These are phyloP conservation scores for Curvularia spicifera DNA, from an alignment of 2,329 filamentous ascomycete species.

Conservation along the genomic window DNA sequence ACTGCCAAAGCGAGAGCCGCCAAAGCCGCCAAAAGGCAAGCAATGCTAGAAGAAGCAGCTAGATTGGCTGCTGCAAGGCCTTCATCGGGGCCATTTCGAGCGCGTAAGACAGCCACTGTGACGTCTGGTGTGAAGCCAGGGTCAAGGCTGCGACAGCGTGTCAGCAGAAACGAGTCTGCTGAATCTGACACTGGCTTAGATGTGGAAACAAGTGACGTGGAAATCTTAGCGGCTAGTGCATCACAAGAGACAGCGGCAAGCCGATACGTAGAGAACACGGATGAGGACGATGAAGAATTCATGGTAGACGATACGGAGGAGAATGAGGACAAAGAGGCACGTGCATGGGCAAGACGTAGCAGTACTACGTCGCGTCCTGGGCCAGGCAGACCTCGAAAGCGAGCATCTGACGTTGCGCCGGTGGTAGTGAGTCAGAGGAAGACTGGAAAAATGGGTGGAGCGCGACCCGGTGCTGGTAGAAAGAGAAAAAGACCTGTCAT, in stretches of 20 bases:
- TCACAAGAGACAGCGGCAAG: constrained; percentile 8
- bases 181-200: constrained; percentile 9
- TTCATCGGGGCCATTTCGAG: constrained; percentile 8
- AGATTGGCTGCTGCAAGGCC: background rate
- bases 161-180: constrained; percentile 2
- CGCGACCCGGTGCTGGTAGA: constrained; percentile 12
- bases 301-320: constrained; percentile 1
- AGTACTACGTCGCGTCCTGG: background rate
- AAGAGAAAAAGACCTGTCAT: constrained; percentile 26
- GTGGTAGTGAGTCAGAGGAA: constrained; percentile 9
- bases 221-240: background rate
- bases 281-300: constrained; percentile 20
- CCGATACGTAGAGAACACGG: constrained; percentile 19
- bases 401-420: constrained; percentile 3
- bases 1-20: constrained; percentile 24
- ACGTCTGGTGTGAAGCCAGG: background rate
- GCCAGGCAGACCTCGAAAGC: constrained; percentile 2
- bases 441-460: constrained; percentile 14
- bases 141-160: background rate
- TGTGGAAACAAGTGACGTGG: constrained; percentile 1
- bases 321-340: background rate
- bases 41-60: constrained; percentile 11
- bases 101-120: constrained; percentile 17
- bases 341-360: constrained; percentile 1
- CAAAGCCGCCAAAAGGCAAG: constrained; percentile 20